A percentile compares a stretch with the other conserved stretches of the same genome.
phyloP scores from a whole-genome alignment of 179 eudicot species.

The Spinacia oleracea region DNA sequence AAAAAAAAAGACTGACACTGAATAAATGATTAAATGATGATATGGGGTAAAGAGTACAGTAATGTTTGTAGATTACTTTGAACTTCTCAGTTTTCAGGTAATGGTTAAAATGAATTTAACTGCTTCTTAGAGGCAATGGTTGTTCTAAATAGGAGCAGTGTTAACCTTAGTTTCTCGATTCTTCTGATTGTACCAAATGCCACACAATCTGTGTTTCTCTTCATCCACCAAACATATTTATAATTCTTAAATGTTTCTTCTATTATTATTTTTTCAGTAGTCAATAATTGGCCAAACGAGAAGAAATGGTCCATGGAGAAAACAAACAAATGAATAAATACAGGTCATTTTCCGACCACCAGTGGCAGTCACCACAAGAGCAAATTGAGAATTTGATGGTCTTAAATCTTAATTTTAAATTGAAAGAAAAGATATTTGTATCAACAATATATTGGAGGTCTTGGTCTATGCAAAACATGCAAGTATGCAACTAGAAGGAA shows the following conservation, averaged over 20 bases:
- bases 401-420: too few relatives aligned
- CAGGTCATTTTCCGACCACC: slow-evolving; percentile 1
- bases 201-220: neutral
- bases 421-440: neutral
- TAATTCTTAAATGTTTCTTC: neutral
- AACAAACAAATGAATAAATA: neutral
- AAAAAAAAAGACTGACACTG: too few relatives aligned
- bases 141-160: too few relatives aligned
- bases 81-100: too few relatives aligned
- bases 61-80: too few relatives aligned
- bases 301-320: neutral
- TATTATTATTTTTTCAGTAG: neutral
- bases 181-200: too few relatives aligned
- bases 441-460: neutral
- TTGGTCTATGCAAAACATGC: neutral
- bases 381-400: neutral
- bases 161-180: too few relatives aligned
- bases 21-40: too few relatives aligned
- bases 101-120: too few relatives aligned
- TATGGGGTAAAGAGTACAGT: too few relatives aligned
- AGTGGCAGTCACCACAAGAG: neutral
- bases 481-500: neutral
- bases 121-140: neutral
- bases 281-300: neutral
- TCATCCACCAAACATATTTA: neutral